Base-by-base conservation (phyloP, 495 filamentous ascomycete genomes). In the Darksidea phi region DNA sequence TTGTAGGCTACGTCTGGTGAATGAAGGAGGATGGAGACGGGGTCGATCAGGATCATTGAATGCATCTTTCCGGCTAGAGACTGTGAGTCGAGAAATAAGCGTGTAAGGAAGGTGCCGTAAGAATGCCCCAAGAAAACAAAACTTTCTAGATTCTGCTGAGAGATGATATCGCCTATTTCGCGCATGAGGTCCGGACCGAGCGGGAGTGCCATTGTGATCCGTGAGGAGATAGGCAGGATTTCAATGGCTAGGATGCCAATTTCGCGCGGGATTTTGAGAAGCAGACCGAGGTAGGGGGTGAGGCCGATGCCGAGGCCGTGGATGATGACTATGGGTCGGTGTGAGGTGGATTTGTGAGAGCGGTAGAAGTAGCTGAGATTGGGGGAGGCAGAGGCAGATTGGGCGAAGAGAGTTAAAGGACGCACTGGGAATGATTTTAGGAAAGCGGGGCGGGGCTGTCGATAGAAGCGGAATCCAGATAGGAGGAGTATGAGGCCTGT, bases 301-400 rank as follows among this genome's bases (percentile, higher is more conserved):
- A 73, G 48, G 1, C 71, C 69, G 17, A 70, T 53, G 12, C 71
- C 69, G 41, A 73, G 70, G 37, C 71, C 71, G 26, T 73, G 71
- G 15, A 70, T 42, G 51, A 66, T 67, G 13, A 73, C 18, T 2
- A 73, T 49, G 4, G 71, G 69, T 8, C 54, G 57, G 15, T 64
- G 46, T 12, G 48, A 67, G 17, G 51, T 58, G 7, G 67, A 68
- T 18, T 54, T 67, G 54, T 73, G 69, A 13, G 64, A 67, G 13
- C 67, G 61, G 28, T 61, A 48, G 69, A 68, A 73, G 56, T 71
- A 70, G 21, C 58, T 52, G 1, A 71, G 18, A 26, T 50, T 53
- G 20, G 61, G 37, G n/a, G 67, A 42, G 24, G 64, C 48, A 23
- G 67, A 70, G 6, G 20, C 42, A 6, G 24, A 26, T 7, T 28